Conservation (phyloP, 2,329 filamentous ascomycete species). For the Hypoxylon sp. region DNA sequence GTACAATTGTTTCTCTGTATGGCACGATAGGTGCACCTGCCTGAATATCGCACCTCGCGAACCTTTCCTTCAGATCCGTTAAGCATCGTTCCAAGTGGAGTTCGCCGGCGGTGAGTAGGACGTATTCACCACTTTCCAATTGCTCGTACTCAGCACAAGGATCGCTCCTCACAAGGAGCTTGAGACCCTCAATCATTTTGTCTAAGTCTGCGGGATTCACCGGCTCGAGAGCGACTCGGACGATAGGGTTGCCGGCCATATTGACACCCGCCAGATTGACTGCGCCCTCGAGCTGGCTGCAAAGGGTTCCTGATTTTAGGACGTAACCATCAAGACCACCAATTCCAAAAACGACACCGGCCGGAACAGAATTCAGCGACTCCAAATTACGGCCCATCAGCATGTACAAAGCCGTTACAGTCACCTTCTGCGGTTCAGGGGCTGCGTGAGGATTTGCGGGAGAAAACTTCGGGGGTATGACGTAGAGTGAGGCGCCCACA, state of each 20-base stretch:
- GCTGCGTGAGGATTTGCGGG: constrained; percentile 80
- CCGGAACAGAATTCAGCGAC: constrained; percentile 85
- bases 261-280: constrained; percentile 91
- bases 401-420: constrained; percentile 89
- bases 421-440: constrained; percentile 85
- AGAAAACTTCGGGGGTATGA: constrained; percentile 93
- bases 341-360: constrained; percentile 95
- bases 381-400: constrained; percentile 95
- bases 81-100: constrained; percentile 93
- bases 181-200: constrained; percentile 93
- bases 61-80: constrained; percentile 92
- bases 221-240: constrained; percentile 95
- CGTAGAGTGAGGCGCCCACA: constrained; percentile 92
- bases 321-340: constrained; percentile 92
- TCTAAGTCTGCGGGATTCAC: constrained; percentile 90
- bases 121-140: constrained; percentile 92
- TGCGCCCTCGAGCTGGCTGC: constrained; percentile 86
- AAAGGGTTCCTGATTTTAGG: constrained; percentile 95
- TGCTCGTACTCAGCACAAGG: constrained; percentile 97
- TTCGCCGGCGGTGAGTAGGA: constrained; percentile 93
- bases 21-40: constrained; percentile 95
- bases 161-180: constrained; percentile 91
- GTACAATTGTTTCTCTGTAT: constrained; percentile 92
- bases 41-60: constrained; percentile 94
- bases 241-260: constrained; percentile 88